These are phyloP conservation scores for Cyberlindnera mississippiensis DNA, from an alignment of 805 yeast genomes.

Conservation along the genomic window DNA sequence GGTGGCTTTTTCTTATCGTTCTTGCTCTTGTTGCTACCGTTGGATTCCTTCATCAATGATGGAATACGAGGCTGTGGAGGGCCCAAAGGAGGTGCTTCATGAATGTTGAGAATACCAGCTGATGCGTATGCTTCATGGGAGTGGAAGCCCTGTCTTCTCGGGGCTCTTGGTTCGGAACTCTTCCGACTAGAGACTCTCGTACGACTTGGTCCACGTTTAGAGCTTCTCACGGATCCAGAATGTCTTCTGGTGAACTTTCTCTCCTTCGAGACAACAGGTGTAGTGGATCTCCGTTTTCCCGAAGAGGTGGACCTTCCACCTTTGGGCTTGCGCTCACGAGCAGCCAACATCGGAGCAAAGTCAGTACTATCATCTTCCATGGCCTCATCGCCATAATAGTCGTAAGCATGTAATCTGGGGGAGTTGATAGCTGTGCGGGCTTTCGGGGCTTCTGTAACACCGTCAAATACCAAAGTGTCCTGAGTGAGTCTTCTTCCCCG, in stretches of 20 bases:
- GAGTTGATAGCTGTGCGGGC: too few species aligned
- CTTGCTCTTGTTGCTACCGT: neutral
- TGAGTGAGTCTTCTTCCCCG: too few species aligned
- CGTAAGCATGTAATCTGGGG: neutral
- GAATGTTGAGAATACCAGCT: neutral
- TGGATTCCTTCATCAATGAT: too few species aligned
- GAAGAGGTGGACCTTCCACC: neutral
- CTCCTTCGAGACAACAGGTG: neutral
- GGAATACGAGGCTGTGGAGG: neutral
- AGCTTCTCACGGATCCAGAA: neutral
- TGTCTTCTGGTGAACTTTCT: neutral
- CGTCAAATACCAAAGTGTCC: neutral
- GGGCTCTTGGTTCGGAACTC: neutral
- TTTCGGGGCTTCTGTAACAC: neutral
- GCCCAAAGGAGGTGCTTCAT: neutral
- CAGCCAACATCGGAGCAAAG: conserved; percentile 13
- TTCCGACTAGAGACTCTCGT: neutral
- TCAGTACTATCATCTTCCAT: conserved; percentile 12
- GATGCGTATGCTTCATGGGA: neutral
- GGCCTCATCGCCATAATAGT: conserved; percentile 5
- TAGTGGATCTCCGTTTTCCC: neutral
- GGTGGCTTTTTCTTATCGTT: neutral
- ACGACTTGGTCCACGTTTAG: neutral
- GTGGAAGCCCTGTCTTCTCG: neutral
- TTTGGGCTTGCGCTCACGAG: conserved; percentile 1